Base-by-base conservation (phyloP, 495 filamentous ascomycete genomes). In the Podospora conica region DNA sequence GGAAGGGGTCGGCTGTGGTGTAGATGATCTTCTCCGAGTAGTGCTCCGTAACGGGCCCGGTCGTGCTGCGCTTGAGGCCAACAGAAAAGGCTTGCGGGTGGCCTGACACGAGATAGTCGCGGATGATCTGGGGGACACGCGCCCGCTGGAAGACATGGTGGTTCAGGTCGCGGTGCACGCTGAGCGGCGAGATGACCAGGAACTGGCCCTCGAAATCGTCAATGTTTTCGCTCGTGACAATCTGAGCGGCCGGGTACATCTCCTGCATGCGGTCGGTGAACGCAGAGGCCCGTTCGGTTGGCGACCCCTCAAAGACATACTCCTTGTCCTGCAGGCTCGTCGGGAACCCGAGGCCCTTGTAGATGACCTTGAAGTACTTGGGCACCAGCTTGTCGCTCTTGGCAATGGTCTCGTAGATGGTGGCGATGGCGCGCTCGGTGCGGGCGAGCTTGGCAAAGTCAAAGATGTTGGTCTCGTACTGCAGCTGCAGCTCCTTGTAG, bases 201-300 rank as follows among this genome's bases (percentile, higher is more conserved):
- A 89, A 98, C 76, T 99, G 95, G 27, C 96, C 95, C 80, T 99
- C 96, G 20, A 81, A 73, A 72, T 95, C 91, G 55, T 94, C 88
- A 11, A 89, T 82, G 21, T 90, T 85, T 9, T 86, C 86, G 58
- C 85, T 84, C 4, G 85, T 84, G 58, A 95, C 78, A 65, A 98
- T 88, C 75, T 93, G 90, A 1, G 96, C 96, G 3, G 87, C 81
- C 8, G 95, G 95, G 71, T 97, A 91, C 71, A 93, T 89, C 77
- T 92, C 87, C 69, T 95, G 92, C 86, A 98, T 90, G 54, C 91
- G 89, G 75, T 99, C 94, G 23, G 91, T 91, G 74, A 99, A 98
- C 9, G 85, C 86, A 3, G 87, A 84, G 64, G 90, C 86, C 18
- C 88, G 87, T 73, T 98, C 96, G 5, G 80, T 86, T 1, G 90